Evolutionary conservation across 148 eudicot genomes (phyloP), one percentile per base, ranked within the genome.

Genomic region (Rhododendron griersonianum): DNA sequence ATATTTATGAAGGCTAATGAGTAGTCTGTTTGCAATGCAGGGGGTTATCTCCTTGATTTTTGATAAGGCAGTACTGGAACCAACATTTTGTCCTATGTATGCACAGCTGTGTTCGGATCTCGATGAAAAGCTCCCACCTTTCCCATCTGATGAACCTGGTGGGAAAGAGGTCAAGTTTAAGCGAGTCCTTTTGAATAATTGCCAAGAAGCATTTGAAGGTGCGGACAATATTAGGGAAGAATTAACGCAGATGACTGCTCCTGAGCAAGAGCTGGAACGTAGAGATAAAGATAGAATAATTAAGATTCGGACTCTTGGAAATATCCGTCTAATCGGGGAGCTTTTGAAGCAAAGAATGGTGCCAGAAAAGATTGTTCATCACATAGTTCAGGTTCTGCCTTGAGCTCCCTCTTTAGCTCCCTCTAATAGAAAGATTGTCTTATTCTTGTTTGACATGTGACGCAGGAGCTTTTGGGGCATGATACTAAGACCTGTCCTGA

Each of bases 201-300:
- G 99, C 87, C 99, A 97, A 86, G 99, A 95, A 91, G 99, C 95
- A 47, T 95, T 97, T 88, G 99, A 97, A 93, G 98, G 99, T 84
- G 95, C 95, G 69, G 98, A 91, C 83, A 87, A 92, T 28, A 86
- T 95, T 80, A 91, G 98, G 93, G 96, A 87, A 82, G 99, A 95
- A 88, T 81, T 88, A 10, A 89, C 93, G 86, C 93, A 92, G 91
- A 90, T 97, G 96, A 90, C 91, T 88, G 90, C 92, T 86, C 98
- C 95, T 78, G 95, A 92, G n/a, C 99, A 95, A 87, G 98, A 95
- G 88, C 50, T 83, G 16, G 99, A 95, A 80, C 96, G 98, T 9
- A 92, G 95, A 83, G 99, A 97, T 65, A 95, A 94, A 89, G 99
- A 97, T 84, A 89, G 90, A 88, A 81, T 94, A 91, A 44, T 94